Percentiles rank a stretch among this genome's conserved stretches.
Conservation (phyloP, 2,329 filamentous ascomycete species). For the Aspergillus ochraceoroseus region DNA sequence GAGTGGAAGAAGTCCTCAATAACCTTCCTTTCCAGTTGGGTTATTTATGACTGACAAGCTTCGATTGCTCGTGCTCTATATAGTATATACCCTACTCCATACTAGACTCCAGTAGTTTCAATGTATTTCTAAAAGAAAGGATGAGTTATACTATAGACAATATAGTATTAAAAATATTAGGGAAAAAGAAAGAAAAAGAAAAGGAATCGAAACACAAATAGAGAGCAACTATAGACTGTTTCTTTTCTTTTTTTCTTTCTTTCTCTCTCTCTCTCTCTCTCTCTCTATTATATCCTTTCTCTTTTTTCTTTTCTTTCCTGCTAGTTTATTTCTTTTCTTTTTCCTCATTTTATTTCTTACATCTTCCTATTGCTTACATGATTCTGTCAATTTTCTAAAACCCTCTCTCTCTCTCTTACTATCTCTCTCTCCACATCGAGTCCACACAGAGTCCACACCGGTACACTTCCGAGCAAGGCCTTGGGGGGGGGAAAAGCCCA, state of each 20-base stretch:
- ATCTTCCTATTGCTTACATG: conserved; percentile 2
- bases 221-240: background rate
- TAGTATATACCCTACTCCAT: too few species aligned
- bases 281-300: background rate
- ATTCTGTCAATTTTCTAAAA: background rate
- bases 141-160: too few species aligned
- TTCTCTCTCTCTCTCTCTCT: conserved; percentile 22
- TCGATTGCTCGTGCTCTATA: too few species aligned
- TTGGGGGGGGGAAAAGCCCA: background rate
- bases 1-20: background rate
- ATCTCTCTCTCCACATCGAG: conserved; percentile 1
- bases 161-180: too few species aligned
- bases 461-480: conserved; percentile 1
- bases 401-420: conserved; percentile 2
- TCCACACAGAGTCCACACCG: conserved; percentile 2
- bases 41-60: too few species aligned
- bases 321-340: conserved; percentile 4
- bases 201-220: background rate
- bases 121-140: too few species aligned
- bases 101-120: too few species aligned
- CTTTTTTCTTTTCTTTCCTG: background rate
- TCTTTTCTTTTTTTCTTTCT: conserved; percentile 7
- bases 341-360: conserved; percentile 5
- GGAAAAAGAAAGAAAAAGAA: background rate
- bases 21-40: too few species aligned